Percentiles rank a stretch among this genome's conserved stretches.
Conservation (phyloP, 2,329 filamentous ascomycete species). For the Venturia carpophila region DNA sequence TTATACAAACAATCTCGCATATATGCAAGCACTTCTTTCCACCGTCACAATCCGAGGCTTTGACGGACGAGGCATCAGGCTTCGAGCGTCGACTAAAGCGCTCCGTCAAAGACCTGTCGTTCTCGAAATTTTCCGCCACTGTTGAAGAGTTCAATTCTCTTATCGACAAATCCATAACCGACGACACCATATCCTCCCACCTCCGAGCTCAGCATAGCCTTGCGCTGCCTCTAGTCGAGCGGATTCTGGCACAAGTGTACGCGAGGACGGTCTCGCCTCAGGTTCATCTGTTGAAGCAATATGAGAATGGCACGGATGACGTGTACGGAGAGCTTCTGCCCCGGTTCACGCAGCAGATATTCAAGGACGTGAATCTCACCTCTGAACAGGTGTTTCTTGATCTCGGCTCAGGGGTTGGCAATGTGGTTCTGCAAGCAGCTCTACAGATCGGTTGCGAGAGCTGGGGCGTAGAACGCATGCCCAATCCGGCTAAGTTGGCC, state of each 20-base stretch:
- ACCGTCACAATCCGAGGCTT: conserved; percentile 50
- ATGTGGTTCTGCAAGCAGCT: conserved; percentile 88
- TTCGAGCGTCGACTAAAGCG: conserved; percentile 70
- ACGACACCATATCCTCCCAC: conserved; percentile 64
- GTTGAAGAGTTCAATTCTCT: conserved; percentile 70
- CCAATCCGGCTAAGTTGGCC: conserved; percentile 76
- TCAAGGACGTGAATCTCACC: conserved; percentile 68
- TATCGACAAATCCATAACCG: conserved; percentile 56
- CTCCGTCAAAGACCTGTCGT: conserved; percentile 58
- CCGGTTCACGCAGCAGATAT: conserved; percentile 73
- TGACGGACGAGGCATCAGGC: conserved; percentile 65
- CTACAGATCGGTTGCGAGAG: conserved; percentile 89
- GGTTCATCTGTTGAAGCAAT: conserved; percentile 74
- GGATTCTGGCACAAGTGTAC: conserved; percentile 82
- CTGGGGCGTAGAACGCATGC: conserved; percentile 96
- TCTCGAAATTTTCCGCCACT: conserved; percentile 62
- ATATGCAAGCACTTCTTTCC: conserved; percentile 70
- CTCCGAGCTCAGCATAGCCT: conserved; percentile 62
- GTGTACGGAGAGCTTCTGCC: conserved; percentile 90
- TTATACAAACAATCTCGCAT: conserved; percentile 50
- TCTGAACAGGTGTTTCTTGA: conserved; percentile 87
- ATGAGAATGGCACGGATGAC: conserved; percentile 85
- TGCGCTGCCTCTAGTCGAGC: conserved; percentile 59
- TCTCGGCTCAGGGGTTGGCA: conserved; percentile 90
- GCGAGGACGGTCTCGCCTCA: conserved; percentile 85